phyloP scores from a whole-genome alignment of 306 rosid species.

The Arachis hypogaea region DNA sequence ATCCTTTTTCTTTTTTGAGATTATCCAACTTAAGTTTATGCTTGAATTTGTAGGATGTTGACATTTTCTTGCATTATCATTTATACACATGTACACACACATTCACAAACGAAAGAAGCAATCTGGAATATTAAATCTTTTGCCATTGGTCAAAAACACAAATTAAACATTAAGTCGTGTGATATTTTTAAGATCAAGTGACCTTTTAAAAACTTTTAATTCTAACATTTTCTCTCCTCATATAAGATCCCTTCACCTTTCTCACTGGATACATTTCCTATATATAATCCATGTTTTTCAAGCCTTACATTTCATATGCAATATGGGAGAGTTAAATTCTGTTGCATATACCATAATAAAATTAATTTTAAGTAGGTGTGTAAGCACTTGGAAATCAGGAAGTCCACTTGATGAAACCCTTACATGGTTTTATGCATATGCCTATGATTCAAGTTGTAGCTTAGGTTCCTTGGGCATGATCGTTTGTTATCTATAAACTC shows the following conservation, averaged over 20 bases:
- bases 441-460: constrained; percentile 29
- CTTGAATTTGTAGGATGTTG: neutral
- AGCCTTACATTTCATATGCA: constrained; percentile 6
- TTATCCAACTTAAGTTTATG: neutral
- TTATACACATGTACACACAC: no score
- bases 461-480: neutral
- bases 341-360: neutral
- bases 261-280: no score
- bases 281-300: neutral
- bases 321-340: constrained; percentile 1
- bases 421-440: neutral
- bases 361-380: constrained; percentile 7
- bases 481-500: neutral
- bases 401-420: neutral
- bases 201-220: no score
- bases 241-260: no score
- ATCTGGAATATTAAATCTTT: no score
- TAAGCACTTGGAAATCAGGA: constrained; percentile 3
- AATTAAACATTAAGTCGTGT: neutral
- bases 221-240: no score
- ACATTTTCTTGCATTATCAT: neutral
- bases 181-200: no score
- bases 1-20: constrained; percentile 66
- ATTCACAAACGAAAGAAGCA: no score
- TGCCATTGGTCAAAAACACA: neutral